Evolutionary conservation across 1,284 basidiomycete species (phyloP), one percentile per base, ranked within the genome.

Genomic region (Austroboletus novae-zelandiae): DNA sequence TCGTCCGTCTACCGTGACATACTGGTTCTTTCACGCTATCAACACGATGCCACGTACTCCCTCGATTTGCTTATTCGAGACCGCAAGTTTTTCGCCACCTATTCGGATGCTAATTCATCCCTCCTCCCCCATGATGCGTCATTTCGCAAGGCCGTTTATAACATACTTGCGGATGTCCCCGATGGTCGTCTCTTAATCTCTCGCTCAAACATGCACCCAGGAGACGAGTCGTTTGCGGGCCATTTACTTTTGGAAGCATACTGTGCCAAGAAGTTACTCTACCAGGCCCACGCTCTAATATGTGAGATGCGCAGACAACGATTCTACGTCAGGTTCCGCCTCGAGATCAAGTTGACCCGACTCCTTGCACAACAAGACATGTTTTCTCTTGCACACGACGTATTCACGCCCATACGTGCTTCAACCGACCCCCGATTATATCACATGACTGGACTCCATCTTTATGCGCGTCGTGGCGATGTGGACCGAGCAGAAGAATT

Each of bases 391-490:
- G 84, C 83, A 10, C 73, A 75, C 51, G 59, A 65, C 10, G 57
- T 84, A 20, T 81, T 69, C 58, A 34, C 58, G 13, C 57, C 65
- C 6, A 47, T 75, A 34, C 41, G 62, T 20, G 58, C 59, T 29
- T 53, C 59, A 29, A 49, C 48, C 36, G 46, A 55, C 35, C 55
- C 59, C 27, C 51, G 49, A 30, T 57, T 61, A 46, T 72, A 75
- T 54, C 61, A 74, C 29, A 69, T 71, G 29, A 73, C 72, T 10
- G 83, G 78, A 9, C 69, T 87, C 9, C 71, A 75, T 60, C 65
- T 86, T 14, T 73, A 72, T 58, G 71, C 80, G 10, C 74, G 74
- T 39, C 71, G 77, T 56, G 85, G 84, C 25, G 71, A 84, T 50
- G 53, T 66, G 14, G 57, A 55, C 14, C 67, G 67, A 11, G 74